These are phyloP conservation scores for Pestalotiopsis sp. DNA, from an alignment of 2,329 filamentous ascomycete genomes.

Conservation along the genomic window DNA sequence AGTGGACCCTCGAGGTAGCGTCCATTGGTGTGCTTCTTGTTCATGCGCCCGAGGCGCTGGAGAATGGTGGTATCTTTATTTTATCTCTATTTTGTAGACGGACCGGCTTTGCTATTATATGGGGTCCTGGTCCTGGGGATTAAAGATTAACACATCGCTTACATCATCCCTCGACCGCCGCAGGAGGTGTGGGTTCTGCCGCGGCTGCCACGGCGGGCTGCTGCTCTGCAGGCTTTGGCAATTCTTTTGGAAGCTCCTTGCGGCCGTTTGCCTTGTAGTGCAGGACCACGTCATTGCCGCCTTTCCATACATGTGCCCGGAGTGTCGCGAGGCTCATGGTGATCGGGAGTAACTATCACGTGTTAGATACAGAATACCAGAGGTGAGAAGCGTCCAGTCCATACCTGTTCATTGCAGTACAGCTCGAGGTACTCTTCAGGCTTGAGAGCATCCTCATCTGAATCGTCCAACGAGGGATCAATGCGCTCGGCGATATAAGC, in stretches of 20 bases:
- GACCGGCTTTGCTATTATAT: not conserved
- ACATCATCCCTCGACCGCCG: not conserved
- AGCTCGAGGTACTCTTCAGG: slow-evolving; percentile 94
- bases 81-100: not conserved
- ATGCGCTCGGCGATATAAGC: slow-evolving; percentile 91
- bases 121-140: not conserved
- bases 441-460: slow-evolving; percentile 62
- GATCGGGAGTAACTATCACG: slow-evolving; percentile 64
- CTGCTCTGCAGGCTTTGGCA: slow-evolving; percentile 20
- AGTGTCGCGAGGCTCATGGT: slow-evolving; percentile 95
- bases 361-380: slow-evolving; percentile 17
- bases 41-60: not conserved
- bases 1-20: too few relatives aligned
- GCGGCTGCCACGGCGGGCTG: not conserved
- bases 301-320: slow-evolving; percentile 90
- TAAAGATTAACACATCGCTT: not conserved
- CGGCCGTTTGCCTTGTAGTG: slow-evolving; percentile 92
- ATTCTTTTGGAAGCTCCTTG: slow-evolving; percentile 57
- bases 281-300: slow-evolving; percentile 87
- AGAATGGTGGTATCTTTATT: not conserved
- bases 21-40: not conserved
- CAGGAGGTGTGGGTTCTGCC: slow-evolving; percentile 1
- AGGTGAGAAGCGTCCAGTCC: slow-evolving; percentile 30
- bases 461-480: slow-evolving; percentile 67
- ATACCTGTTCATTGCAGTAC: slow-evolving; percentile 89